Base-by-base conservation (phyloP, 306 rosid genomes). In the Vachellia pachyceras region DNA sequence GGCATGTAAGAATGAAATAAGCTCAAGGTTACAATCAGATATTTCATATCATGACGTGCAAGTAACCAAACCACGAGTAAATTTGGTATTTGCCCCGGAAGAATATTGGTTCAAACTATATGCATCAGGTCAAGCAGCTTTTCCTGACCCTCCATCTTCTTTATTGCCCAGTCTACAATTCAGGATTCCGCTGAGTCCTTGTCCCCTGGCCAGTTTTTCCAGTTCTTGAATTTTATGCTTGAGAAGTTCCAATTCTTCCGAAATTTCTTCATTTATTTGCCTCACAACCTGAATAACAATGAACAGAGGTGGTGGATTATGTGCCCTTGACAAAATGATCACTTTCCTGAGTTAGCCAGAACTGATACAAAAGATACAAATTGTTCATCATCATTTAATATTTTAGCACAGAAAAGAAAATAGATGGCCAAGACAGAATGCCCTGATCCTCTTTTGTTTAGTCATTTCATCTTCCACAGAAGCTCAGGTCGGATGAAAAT, bases 141-240 rank as follows among this genome's bases (percentile, higher is more conserved):
- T 88, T 64, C 58, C 87, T 25, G 85, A 23, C 85, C 87, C 85
- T 54, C 77, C 87, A 60, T 33, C 82, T 81, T 93, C 94, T 9
- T 73, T 36, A 36, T 69, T 76, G 52, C 80, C 73, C 1, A 75
- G 84, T 82, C 82, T 89, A 81, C 91, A 76, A 72, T 91, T 85
- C 77, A 95, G 81, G 72, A 93, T 75, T 46, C 94, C 92, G 64
- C 90, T 36, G 20, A 95, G 91, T 63, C 99, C 99, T 83, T 84
- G 82, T 83, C 86, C 92, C 90, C 86, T 85, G 22, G 95, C 89
- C 33, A 90, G 84, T 81, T 85, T 87, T 82, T 93, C 99, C 76
- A 95, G 72, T 86, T 91, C 99, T 85, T 83, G 89, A 74, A 93
- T 77, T 86, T 84, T 91, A 11, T 74, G 83, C 83, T 73, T 89